Base-by-base conservation (phyloP, 1,139 yeast species). In the Saccharomyces hybrid region DNA sequence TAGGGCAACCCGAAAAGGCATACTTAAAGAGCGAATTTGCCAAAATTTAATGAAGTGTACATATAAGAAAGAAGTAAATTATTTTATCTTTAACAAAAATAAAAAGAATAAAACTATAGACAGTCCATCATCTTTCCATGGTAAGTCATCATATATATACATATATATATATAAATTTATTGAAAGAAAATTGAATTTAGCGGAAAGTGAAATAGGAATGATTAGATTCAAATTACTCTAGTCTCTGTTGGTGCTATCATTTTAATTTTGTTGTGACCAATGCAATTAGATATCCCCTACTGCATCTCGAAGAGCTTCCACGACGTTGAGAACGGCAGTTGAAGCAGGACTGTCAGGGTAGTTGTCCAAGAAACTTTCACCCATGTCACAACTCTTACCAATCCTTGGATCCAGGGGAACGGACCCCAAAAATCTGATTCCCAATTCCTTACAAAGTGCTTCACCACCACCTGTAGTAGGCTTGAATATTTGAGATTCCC, bases 381-480 rank as follows among this genome's bases (percentile, higher is more conserved):
- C 99, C 29, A 75, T 66, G 67, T 95, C 99, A 71, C 98, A 90
- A 26, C 93, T 79, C 62, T 77, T 79, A 1, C 98, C 98, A 16
- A 95, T 90, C 58, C 98, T 77, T 12, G 99, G 99, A 72, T 95
- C 99, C 52, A 95, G 76, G 0, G 99, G 99, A 1, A 95, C 97
- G 11, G 88, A 79, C 1, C 99, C 99, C 55, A 95, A 75, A 64
- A 85, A 93, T 21, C 86, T 85, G 27, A 95, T 79, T 7, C 76
- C 77, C 68, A 87, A 72, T 56, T 93, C 99, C 63, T 84, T 73
- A 55, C 98, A 95, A 54, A 95, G 74, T 41, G 84, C 82, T 62
- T 81, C 78, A 6, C 98, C 99, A 19, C 99, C 99, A 14, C 99
- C 99, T 0, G 99, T 95, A 3, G 98, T 93, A 38, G 98, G 89